These are phyloP conservation scores for Fraxinus paxiana DNA, from an alignment of 305 asterid species.

Conservation along the genomic window DNA sequence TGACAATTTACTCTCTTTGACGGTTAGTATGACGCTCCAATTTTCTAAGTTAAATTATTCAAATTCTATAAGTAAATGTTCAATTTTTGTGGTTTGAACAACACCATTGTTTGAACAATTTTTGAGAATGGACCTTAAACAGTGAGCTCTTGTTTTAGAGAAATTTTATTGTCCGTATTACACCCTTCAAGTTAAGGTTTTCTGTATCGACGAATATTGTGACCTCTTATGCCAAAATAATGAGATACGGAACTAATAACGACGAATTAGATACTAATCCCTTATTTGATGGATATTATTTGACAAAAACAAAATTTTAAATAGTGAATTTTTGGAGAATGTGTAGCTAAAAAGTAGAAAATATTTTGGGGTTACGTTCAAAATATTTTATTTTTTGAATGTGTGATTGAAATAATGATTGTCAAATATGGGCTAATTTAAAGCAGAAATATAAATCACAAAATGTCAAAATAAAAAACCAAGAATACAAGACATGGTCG, in stretches of 20 bases:
- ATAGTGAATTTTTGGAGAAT: too few relatives aligned
- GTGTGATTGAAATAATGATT: too few relatives aligned
- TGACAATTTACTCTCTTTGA: constrained; percentile 39
- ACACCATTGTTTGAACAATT: not conserved
- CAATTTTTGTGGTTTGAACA: not conserved
- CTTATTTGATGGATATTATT: too few relatives aligned
- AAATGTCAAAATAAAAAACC: not conserved
- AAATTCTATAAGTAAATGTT: not conserved
- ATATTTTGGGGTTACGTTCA: too few relatives aligned
- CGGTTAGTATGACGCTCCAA: constrained; percentile 38
- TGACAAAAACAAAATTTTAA: too few relatives aligned
- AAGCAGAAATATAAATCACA: not conserved
- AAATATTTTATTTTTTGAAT: too few relatives aligned
- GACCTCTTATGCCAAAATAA: not conserved
- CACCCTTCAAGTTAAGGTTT: not conserved
- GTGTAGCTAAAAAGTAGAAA: too few relatives aligned
- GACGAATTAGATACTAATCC: not conserved
- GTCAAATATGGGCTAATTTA: not conserved
- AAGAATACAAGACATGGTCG: not conserved
- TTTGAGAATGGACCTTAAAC: not conserved
- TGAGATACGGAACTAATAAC: not conserved
- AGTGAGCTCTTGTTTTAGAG: not conserved
- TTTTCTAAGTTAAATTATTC: not conserved
- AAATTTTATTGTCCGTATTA: too few relatives aligned
- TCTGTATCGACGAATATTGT: too few relatives aligned